These are phyloP conservation scores for Carallia pectinifolia DNA, from an alignment of 345 rosid genomes.

Conservation along the genomic window DNA sequence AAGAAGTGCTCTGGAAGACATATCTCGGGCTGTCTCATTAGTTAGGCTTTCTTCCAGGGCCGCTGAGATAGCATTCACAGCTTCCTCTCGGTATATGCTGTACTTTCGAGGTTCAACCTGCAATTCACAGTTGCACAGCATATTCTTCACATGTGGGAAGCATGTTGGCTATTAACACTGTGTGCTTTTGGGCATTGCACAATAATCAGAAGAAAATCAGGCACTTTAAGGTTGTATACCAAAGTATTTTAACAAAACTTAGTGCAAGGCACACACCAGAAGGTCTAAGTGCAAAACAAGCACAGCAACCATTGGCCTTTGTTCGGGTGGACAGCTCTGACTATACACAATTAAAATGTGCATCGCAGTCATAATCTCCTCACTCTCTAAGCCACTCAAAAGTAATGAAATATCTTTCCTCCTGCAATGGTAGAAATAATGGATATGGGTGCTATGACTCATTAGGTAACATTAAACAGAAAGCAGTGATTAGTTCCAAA, in stretches of 20 bases:
- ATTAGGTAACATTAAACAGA: background rate
- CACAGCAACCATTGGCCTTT: constrained; percentile 44
- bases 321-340: constrained; percentile 35
- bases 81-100: constrained; percentile 54
- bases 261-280: constrained; percentile 31
- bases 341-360: constrained; percentile 45
- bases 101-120: constrained; percentile 48
- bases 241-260: background rate
- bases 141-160: background rate
- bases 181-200: too few relatives aligned
- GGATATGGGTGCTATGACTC: background rate
- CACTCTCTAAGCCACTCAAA: constrained; percentile 31
- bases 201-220: background rate
- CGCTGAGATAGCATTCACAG: constrained; percentile 45
- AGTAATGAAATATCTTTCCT: constrained; percentile 34
- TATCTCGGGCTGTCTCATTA: constrained; percentile 34
- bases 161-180: too few relatives aligned
- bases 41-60: constrained; percentile 39
- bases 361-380: constrained; percentile 44
- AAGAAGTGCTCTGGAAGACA: constrained; percentile 51
- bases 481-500: too few relatives aligned
- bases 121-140: background rate
- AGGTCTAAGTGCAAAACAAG: constrained; percentile 52
- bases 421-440: constrained; percentile 27
- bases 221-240: background rate